Conservation (phyloP, 1,284 basidiomycete species). For the Coniophora puteana region DNA sequence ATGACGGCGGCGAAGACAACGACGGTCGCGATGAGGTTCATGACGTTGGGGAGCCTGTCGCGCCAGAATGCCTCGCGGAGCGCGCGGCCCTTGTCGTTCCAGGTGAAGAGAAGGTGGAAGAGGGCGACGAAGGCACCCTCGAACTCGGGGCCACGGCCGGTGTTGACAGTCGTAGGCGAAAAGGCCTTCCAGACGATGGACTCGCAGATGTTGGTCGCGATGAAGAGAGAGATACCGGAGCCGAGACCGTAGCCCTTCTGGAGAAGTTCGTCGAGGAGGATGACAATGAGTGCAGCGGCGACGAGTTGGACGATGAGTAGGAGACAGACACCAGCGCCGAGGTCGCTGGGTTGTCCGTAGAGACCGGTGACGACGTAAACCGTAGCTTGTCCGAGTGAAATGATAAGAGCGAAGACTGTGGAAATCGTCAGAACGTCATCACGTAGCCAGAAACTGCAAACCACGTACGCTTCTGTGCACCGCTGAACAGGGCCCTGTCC, state of each 20-base stretch:
- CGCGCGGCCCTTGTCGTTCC: slow-evolving; percentile 97
- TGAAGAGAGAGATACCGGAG: slow-evolving; percentile 98
- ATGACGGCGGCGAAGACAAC: slow-evolving; percentile 94
- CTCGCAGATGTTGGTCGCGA: slow-evolving; percentile 99
- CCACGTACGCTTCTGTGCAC: slow-evolving; percentile 91
- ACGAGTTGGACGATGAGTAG: slow-evolving; percentile 95
- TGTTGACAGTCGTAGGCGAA: slow-evolving; percentile 97
- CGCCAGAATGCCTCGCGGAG: slow-evolving; percentile 98
- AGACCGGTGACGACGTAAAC: slow-evolving; percentile 97
- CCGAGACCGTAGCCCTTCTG: slow-evolving; percentile 99
- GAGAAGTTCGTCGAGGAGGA: slow-evolving; percentile 96
- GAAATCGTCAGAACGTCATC: background rate
- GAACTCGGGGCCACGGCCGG: slow-evolving; percentile 96
- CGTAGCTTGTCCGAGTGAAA: slow-evolving; percentile 94
- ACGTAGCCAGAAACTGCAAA: background rate
- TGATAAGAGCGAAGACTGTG: slow-evolving; percentile 93
- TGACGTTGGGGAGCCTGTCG: slow-evolving; percentile 94
- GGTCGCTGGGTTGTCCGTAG: slow-evolving; percentile 90
- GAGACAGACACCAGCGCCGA: slow-evolving; percentile 95
- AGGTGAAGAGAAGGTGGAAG: slow-evolving; percentile 98
- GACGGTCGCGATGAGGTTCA: slow-evolving; percentile 94
- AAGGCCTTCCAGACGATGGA: slow-evolving; percentile 99
- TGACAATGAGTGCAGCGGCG: slow-evolving; percentile 93
- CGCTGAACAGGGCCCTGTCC: slow-evolving; percentile 93
- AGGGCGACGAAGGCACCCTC: slow-evolving; percentile 95